Percentiles rank a stretch among this genome's conserved stretches.
Evolutionary conservation across 2,329 filamentous ascomycete genomes (phyloP).

Genomic region (Trichophaea hybrida): DNA sequence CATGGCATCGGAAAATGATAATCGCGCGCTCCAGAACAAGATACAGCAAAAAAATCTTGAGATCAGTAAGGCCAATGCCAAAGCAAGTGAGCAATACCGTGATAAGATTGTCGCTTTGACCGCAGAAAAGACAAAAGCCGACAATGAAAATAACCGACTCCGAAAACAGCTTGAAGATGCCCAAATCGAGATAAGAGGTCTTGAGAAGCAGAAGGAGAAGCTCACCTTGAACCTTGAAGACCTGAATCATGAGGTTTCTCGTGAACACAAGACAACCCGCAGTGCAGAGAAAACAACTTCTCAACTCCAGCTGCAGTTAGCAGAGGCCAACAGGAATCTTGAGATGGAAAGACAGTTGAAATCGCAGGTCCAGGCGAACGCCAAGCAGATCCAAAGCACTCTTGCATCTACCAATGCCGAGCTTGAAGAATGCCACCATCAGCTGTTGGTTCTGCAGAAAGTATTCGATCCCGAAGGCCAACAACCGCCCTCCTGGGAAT

Average conservation of each 20-base stretch:
- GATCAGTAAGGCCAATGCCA: conserved; percentile 78
- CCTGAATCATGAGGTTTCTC: conserved; percentile 76
- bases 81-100: conserved; percentile 69
- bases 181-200: conserved; percentile 63
- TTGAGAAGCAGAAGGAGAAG: conserved; percentile 93
- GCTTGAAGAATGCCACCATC: conserved; percentile 61
- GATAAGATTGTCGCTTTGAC: conserved; percentile 62
- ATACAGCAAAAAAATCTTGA: conserved; percentile 94
- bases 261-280: conserved; percentile 77
- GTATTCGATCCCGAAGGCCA: conserved; percentile 68
- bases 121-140: conserved; percentile 65
- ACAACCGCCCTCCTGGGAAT: conserved; percentile 52
- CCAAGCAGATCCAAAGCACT: conserved; percentile 62
- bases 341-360: conserved; percentile 82
- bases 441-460: conserved; percentile 69
- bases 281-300: conserved; percentile 83
- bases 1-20: conserved; percentile 88
- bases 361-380: conserved; percentile 70
- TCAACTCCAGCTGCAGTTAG: conserved; percentile 63
- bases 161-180: conserved; percentile 74
- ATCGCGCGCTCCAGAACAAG: conserved; percentile 87
- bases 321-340: conserved; percentile 75
- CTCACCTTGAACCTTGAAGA: conserved; percentile 78
- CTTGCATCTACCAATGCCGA: conserved; percentile 71
- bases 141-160: conserved; percentile 69